phyloP scores from a whole-genome alignment of 2,329 filamentous ascomycete species.

The Beauveria varroae region DNA sequence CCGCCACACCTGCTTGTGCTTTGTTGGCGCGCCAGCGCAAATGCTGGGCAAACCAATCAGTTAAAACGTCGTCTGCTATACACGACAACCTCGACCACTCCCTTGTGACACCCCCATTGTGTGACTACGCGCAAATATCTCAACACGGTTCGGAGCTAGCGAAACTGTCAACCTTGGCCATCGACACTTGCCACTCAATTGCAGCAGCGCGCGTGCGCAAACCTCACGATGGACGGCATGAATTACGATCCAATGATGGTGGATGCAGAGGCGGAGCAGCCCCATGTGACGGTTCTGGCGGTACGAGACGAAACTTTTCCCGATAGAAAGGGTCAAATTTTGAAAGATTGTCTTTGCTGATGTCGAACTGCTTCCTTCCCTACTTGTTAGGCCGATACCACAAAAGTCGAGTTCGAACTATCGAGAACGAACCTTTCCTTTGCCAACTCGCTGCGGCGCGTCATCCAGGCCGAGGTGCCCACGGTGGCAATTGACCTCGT shows the following conservation, averaged over 20 bases:
- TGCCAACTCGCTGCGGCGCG: constrained; percentile 84
- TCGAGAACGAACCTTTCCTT: constrained; percentile 83
- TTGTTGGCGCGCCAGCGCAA: not conserved
- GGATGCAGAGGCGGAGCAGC: constrained; percentile 49
- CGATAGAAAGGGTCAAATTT: not conserved
- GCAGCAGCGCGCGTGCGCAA: constrained; percentile 4
- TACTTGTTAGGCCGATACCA: constrained; percentile 59
- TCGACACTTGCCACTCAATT: not conserved
- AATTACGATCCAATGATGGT: constrained; percentile 55
- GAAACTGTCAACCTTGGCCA: not conserved
- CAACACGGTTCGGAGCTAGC: not conserved
- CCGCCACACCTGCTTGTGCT: not conserved
- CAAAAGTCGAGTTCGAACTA: constrained; percentile 86
- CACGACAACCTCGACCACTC: not conserved
- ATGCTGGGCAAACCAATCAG: not conserved
- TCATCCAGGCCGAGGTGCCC: constrained; percentile 89
- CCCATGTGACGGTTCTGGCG: constrained; percentile 53
- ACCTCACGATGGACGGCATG: constrained; percentile 37
- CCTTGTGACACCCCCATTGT: not conserved
- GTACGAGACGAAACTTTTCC: constrained; percentile 29
- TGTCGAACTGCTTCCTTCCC: not conserved
- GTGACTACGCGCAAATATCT: not conserved
- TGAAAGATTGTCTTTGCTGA: constrained; percentile 8
- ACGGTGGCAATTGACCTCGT: constrained; percentile 93
- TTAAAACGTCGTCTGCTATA: not conserved